phyloP scores from a whole-genome alignment of 257 asterid species.

The Nicotiana attenuata region DNA sequence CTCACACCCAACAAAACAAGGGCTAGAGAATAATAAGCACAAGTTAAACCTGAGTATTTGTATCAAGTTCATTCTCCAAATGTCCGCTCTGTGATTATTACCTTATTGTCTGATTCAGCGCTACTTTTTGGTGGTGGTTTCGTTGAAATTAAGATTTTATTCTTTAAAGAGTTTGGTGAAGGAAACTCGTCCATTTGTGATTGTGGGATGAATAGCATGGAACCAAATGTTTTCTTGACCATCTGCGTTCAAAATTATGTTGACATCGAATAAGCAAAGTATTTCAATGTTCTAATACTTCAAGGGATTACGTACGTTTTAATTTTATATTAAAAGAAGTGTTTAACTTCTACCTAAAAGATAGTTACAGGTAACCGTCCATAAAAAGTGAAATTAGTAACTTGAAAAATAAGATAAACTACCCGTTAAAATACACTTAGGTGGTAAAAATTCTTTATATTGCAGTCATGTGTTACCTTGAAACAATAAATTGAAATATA shows the following conservation, averaged over 20 bases:
- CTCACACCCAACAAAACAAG: no score
- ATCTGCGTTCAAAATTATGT: conserved; percentile 12
- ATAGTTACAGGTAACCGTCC: no score
- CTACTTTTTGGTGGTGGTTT: conserved; percentile 14
- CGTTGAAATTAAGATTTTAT: conserved; percentile 18
- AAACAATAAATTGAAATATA: not conserved
- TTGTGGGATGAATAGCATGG: conserved; percentile 18
- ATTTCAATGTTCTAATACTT: not conserved
- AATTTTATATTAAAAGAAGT: no score
- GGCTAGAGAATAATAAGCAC: not conserved
- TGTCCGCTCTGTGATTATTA: not conserved
- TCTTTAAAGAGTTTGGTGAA: conserved; percentile 17
- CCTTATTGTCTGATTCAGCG: not conserved
- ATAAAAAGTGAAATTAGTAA: no score
- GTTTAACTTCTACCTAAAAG: no score
- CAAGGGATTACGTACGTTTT: no score
- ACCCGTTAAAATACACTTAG: no score
- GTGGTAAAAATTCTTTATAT: not conserved
- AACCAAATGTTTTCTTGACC: conserved; percentile 14
- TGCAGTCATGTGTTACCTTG: not conserved
- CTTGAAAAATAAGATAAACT: no score
- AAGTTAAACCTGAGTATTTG: not conserved
- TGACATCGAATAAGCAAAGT: no score
- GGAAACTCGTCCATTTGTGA: conserved; percentile 13
- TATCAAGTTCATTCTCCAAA: not conserved